phyloP scores from a whole-genome alignment of 768 basidiomycete genomes.

The Mycena epipterygia region DNA sequence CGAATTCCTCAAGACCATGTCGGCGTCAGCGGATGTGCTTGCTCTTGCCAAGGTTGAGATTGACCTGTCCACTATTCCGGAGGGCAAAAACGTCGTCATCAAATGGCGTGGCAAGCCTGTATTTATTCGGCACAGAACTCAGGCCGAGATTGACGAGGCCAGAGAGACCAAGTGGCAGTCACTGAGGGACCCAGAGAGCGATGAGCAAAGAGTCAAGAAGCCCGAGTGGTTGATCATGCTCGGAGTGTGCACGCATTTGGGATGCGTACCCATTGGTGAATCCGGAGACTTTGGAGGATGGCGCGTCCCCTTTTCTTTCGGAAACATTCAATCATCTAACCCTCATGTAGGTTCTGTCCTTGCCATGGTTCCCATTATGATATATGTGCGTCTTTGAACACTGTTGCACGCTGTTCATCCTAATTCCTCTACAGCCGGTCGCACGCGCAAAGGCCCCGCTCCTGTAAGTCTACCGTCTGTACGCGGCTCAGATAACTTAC shows the following conservation, averaged over 20 bases:
- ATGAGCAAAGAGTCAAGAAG: constrained; percentile 90
- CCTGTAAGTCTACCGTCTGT: constrained; percentile 70
- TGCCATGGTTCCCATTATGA: constrained; percentile 99
- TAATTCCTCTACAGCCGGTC: constrained; percentile 74
- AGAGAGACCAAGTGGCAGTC: constrained; percentile 85
- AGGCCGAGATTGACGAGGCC: constrained; percentile 93
- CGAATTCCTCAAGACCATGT: constrained; percentile 96
- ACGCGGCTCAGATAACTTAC: constrained; percentile 5
- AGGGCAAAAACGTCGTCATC: constrained; percentile 97
- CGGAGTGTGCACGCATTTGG: constrained; percentile 96
- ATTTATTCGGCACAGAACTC: constrained; percentile 97
- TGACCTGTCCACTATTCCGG: constrained; percentile 89
- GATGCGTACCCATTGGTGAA: constrained; percentile 98
- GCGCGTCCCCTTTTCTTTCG: constrained; percentile 60
- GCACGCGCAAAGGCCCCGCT: constrained; percentile 96
- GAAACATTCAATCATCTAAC: constrained; percentile 9
- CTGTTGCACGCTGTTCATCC: constrained; percentile 15
- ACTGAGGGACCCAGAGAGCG: constrained; percentile 92
- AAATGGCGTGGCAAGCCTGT: constrained; percentile 99
- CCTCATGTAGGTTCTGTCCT: constrained; percentile 84
- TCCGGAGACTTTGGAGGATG: constrained; percentile 98
- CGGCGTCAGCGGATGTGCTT: constrained; percentile 97
- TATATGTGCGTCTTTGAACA: constrained; percentile 73
- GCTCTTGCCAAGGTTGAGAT: constrained; percentile 99
- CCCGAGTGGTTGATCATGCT: constrained; percentile 97